Percentiles rank a stretch among this genome's conserved stretches.
Evolutionary conservation across 495 filamentous ascomycete species (phyloP).

Genomic region (Xylaria palmicola): DNA sequence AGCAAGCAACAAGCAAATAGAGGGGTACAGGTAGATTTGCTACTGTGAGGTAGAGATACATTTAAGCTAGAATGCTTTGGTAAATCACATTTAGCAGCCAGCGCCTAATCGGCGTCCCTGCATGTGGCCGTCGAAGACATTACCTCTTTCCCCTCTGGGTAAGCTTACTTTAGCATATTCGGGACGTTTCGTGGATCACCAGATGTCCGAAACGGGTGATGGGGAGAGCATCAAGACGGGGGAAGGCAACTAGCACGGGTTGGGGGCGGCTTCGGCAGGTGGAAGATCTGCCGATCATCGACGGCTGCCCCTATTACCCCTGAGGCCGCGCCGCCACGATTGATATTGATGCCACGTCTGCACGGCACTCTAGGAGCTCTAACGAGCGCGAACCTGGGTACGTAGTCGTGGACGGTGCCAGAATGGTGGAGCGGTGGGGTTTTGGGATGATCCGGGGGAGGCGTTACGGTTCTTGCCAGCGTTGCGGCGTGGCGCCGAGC

Average conservation of each 20-base stretch:
- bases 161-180: background rate
- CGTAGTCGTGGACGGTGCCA: too few species aligned
- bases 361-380: background rate
- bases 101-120: background rate
- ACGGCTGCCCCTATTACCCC: background rate
- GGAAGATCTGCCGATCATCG: constrained; percentile 13
- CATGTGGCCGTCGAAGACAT: background rate
- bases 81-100: too few species aligned
- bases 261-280: background rate
- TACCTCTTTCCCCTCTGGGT: background rate
- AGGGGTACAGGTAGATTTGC: too few species aligned
- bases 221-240: background rate
- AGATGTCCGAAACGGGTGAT: constrained; percentile 11
- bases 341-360: background rate
- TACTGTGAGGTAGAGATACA: too few species aligned
- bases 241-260: background rate
- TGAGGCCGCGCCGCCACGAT: background rate
- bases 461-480: background rate
- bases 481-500: background rate
- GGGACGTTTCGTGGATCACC: constrained; percentile 1
- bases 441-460: background rate
- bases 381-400: background rate
- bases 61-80: too few species aligned
- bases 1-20: too few species aligned
- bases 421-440: background rate